Evolutionary conservation across 441 rosid genomes (phyloP), one percentile per base, ranked within the genome.

Genomic region (Populus tomentosa): DNA sequence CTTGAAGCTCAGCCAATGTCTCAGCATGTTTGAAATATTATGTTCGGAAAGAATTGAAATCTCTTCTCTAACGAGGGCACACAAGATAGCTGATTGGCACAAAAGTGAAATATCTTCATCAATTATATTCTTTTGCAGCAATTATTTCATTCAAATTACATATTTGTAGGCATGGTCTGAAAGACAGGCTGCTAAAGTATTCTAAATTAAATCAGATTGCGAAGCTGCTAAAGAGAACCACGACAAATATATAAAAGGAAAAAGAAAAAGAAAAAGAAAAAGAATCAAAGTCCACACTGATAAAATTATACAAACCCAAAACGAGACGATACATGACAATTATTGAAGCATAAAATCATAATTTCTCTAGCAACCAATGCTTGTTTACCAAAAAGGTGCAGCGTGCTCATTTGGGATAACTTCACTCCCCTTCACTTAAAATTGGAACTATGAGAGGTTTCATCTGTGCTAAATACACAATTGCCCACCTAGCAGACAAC

Each of bases 401-500:
- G 64, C 21, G 14, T 21, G 30, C 67, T 33, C 69, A 42, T 67
- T 32, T 67, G 36, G 77, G 79, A 81, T 66, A 81, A 66, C 77
- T 80, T 91, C 87, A 93, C 80, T 91, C 97, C 26, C 77, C 87
- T 82, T 91, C 98, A 68, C 78, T 93, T 75, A 90, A 83, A 75
- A 95, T 90, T 3, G 98, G 98, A 66, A 95, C 98, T 46, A 93
- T 91, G 80, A 94, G 92, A 2, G 98, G 97, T 78, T 94, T 94
- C 98, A 92, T 88, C 80, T 94, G 97, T 8, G 97, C 98, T 78
- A 93, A 84, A 81, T 94, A 94, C 42, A 94, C 98, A 82, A 94
- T 94, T 9, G 98, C 98, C 97, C 96, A 95, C 98, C 98, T 94
- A 68, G 69, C 69, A 84, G 3, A 14, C 59, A 50, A 69, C 26